phyloP scores from a whole-genome alignment of 805 yeast genomes.

The Kregervanrija delftensis region DNA sequence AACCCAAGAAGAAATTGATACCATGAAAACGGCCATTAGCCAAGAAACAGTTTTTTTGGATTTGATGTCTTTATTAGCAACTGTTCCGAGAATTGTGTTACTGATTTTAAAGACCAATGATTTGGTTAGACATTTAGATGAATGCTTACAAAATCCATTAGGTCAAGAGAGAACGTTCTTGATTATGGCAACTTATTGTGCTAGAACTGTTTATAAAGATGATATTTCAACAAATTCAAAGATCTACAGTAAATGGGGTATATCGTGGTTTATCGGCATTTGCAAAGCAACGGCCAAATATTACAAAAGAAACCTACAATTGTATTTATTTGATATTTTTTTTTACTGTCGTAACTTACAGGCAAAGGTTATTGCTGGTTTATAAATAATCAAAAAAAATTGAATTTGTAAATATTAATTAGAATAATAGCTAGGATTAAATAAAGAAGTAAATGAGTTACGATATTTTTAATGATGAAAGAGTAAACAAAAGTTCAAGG shows the following conservation, averaged over 20 bases:
- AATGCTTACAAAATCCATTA: slow-evolving; percentile 67
- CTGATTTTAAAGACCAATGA: slow-evolving; percentile 91
- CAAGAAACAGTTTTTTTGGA: slow-evolving; percentile 60
- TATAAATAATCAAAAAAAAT: neutral
- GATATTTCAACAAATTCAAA: slow-evolving; percentile 19
- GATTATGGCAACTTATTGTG: slow-evolving; percentile 87
- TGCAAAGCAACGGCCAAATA: slow-evolving; percentile 27
- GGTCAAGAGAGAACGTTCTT: slow-evolving; percentile 85
- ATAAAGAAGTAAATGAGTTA: no score
- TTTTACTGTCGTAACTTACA: slow-evolving; percentile 13
- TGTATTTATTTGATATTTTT: slow-evolving; percentile 28
- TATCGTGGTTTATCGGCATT: slow-evolving; percentile 21
- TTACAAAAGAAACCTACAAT: slow-evolving; percentile 25
- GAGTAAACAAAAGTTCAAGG: no score
- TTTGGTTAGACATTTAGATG: slow-evolving; percentile 83
- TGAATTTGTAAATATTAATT: no score
- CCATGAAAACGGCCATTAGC: slow-evolving; percentile 60
- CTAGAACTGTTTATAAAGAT: slow-evolving; percentile 70
- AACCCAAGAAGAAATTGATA: slow-evolving; percentile 52
- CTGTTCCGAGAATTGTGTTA: slow-evolving; percentile 79
- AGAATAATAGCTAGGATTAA: no score
- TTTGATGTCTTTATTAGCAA: slow-evolving; percentile 70
- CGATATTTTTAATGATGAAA: no score
- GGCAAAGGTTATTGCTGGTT: neutral
- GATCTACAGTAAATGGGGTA: slow-evolving; percentile 12